Percentiles rank a stretch among this genome's conserved stretches.
These are phyloP conservation scores for Cyberlindnera meyerae DNA, from an alignment of 805 yeast genomes.

Conservation along the genomic window DNA sequence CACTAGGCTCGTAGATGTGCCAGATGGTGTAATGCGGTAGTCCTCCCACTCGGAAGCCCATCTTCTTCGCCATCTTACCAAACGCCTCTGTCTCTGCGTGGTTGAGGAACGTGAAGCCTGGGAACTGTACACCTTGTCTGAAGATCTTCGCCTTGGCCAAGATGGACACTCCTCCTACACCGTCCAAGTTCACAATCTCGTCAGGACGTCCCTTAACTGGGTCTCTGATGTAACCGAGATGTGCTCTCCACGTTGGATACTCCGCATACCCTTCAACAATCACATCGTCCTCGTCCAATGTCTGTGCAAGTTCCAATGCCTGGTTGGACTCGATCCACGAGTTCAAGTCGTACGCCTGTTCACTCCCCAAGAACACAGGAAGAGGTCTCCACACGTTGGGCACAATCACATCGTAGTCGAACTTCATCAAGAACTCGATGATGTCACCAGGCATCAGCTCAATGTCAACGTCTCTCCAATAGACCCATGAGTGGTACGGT, in stretches of 20 bases:
- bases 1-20: conserved; percentile 90
- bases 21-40: conserved; percentile 85
- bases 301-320: conserved; percentile 61
- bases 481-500: conserved; percentile 87
- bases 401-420: conserved; percentile 63
- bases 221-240: conserved; percentile 67
- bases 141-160: conserved; percentile 70
- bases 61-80: conserved; percentile 71
- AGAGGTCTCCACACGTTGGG: conserved; percentile 97
- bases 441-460: conserved; percentile 78
- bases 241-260: conserved; percentile 82
- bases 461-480: conserved; percentile 86
- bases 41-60: conserved; percentile 84
- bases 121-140: conserved; percentile 77
- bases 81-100: conserved; percentile 89
- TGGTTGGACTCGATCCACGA: conserved; percentile 91
- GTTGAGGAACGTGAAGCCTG: conserved; percentile 77
- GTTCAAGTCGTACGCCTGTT: conserved; percentile 93
- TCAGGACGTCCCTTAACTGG: conserved; percentile 53
- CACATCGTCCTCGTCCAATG: conserved; percentile 72
- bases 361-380: conserved; percentile 84
- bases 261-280: conserved; percentile 87
- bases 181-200: conserved; percentile 69
- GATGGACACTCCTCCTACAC: conserved; percentile 85
- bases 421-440: conserved; percentile 67